These are phyloP conservation scores for Juglanconis oblonga DNA, from an alignment of 2,329 filamentous ascomycete genomes.

Conservation along the genomic window DNA sequence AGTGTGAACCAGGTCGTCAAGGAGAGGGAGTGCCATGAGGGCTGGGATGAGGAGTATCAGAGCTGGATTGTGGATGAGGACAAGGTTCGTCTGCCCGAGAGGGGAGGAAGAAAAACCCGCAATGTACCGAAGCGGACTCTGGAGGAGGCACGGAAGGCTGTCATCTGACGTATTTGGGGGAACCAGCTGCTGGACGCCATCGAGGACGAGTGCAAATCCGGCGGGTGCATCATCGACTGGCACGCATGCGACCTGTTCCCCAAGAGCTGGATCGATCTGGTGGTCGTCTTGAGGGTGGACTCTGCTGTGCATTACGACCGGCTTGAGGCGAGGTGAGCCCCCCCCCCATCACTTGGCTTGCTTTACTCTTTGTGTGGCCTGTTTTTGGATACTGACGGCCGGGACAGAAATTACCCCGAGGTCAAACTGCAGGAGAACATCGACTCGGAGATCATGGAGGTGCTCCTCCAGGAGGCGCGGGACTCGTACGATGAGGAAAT, in stretches of 20 bases:
- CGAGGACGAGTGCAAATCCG: slow-evolving; percentile 73
- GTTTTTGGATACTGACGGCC: background rate
- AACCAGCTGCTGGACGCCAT: slow-evolving; percentile 78
- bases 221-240: slow-evolving; percentile 94
- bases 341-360: background rate
- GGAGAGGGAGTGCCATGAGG: slow-evolving; percentile 81
- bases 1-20: slow-evolving; percentile 91
- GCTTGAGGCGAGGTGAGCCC: slow-evolving; percentile 63
- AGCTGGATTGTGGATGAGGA: slow-evolving; percentile 97
- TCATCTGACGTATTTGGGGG: slow-evolving; percentile 11
- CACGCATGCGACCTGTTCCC: slow-evolving; percentile 96
- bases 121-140: no score
- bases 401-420: slow-evolving; percentile 70
- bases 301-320: slow-evolving; percentile 82
- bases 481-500: slow-evolving; percentile 85
- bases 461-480: slow-evolving; percentile 83
- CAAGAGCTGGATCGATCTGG: slow-evolving; percentile 88
- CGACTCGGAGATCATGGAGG: slow-evolving; percentile 96
- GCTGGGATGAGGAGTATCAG: slow-evolving; percentile 79
- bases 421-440: slow-evolving; percentile 93
- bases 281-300: slow-evolving; percentile 84
- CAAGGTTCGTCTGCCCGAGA: slow-evolving; percentile 56
- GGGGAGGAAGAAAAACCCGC: no score
- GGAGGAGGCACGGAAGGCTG: no score
- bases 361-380: no score